A percentile compares a stretch with the other conserved stretches of the same genome.
Conservation (phyloP, 148 eudicot genomes). For the Silene latifolia region DNA sequence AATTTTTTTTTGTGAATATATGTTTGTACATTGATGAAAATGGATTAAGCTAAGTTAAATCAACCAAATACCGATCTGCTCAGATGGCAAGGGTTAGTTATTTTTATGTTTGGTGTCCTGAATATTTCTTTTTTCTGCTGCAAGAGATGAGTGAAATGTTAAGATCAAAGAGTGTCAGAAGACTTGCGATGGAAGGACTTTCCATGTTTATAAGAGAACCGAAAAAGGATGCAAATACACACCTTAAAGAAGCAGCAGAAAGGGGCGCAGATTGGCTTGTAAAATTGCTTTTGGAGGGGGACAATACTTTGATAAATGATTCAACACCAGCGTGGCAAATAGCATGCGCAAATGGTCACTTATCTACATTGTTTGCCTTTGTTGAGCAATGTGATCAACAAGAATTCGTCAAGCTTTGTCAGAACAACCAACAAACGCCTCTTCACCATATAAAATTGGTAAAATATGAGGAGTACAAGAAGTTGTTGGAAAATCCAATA, state of each 20-base stretch:
- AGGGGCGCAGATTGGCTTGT: slow-evolving; percentile 16
- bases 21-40: too few relatives aligned
- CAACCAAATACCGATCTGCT: too few relatives aligned
- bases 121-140: neutral
- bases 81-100: too few relatives aligned
- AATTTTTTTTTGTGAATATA: too few relatives aligned
- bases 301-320: neutral
- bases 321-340: slow-evolving; percentile 11
- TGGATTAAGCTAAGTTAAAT: too few relatives aligned
- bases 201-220: slow-evolving; percentile 3
- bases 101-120: neutral
- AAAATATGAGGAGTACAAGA: neutral
- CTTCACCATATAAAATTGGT: slow-evolving; percentile 5
- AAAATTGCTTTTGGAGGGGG: slow-evolving; percentile 5
- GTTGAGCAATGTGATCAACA: neutral
- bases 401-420: slow-evolving; percentile 9
- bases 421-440: slow-evolving; percentile 7
- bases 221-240: slow-evolving; percentile 1
- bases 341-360: slow-evolving; percentile 9
- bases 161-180: neutral
- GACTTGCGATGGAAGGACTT: slow-evolving; percentile 4
- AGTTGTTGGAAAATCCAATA: neutral
- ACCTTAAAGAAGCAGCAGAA: slow-evolving; percentile 9
- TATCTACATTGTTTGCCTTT: slow-evolving; percentile 13
- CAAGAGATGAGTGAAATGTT: neutral